phyloP scores from a whole-genome alignment of 495 filamentous ascomycete genomes.

The Lasiosphaeria miniovina region DNA sequence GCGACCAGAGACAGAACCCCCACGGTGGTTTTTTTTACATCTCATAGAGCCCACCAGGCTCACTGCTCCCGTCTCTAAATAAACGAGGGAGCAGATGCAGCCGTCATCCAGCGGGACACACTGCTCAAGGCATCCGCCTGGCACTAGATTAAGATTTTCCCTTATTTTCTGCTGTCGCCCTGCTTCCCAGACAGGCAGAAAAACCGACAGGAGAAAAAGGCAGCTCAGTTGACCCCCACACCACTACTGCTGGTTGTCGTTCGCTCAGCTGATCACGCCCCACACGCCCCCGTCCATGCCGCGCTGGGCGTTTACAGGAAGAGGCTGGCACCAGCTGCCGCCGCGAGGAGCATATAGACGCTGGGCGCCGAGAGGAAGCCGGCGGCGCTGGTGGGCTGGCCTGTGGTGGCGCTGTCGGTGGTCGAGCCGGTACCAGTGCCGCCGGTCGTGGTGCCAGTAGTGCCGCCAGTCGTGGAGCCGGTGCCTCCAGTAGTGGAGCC shows the following conservation, averaged over 20 bases:
- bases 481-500: conserved; percentile 9
- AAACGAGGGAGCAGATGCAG: not conserved
- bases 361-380: conserved; percentile 21
- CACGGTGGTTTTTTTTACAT: no score
- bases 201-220: not conserved
- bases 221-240: not conserved
- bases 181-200: not conserved
- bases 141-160: conserved; percentile 1
- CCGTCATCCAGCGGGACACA: not conserved
- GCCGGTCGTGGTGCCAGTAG: conserved; percentile 7
- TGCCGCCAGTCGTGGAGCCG: conserved; percentile 16
- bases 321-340: conserved; percentile 32
- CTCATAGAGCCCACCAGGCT: no score
- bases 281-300: not conserved
- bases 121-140: not conserved
- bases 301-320: conserved; percentile 31
- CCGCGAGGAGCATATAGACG: conserved; percentile 23
- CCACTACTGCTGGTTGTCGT: not conserved
- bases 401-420: conserved; percentile 3
- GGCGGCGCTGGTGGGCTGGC: conserved; percentile 17
- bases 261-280: conserved; percentile 15
- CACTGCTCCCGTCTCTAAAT: no score
- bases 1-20: no score
- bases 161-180: not conserved
- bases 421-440: conserved; percentile 23